These are phyloP conservation scores for Leishmania major DNA, from an alignment of 208 protist species.

Conservation along the genomic window DNA sequence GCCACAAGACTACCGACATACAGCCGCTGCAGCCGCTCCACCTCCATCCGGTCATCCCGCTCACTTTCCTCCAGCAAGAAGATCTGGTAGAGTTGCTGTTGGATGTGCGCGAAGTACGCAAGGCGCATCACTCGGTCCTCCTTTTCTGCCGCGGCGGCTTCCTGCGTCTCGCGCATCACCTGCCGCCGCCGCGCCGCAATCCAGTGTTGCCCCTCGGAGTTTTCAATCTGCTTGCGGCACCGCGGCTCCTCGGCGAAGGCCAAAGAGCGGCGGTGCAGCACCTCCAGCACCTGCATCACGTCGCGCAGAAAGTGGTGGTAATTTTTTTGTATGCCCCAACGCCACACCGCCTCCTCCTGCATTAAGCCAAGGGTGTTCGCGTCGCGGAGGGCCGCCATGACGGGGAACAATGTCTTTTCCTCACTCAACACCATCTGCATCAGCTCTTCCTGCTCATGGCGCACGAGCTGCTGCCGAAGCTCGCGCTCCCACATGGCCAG, in stretches of 20 bases:
- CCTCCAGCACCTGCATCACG: conserved; percentile 21
- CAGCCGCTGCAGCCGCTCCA: conserved; percentile 34
- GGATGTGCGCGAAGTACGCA: conserved; percentile 21
- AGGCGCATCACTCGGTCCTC: conserved; percentile 18
- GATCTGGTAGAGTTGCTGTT: conserved; percentile 32
- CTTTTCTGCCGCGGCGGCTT: conserved; percentile 16
- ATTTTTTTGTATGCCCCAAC: conserved; percentile 15
- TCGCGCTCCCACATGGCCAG: conserved; percentile 15
- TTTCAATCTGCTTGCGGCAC: conserved; percentile 11
- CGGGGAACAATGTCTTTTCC: conserved; percentile 10
- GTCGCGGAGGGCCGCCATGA: conserved; percentile 14
- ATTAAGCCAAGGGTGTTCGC: conserved; percentile 7
- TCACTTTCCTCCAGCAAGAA: conserved; percentile 30
- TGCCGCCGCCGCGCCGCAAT: conserved; percentile 30
- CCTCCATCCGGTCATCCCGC: conserved; percentile 21
- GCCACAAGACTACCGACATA: conserved; percentile 20
- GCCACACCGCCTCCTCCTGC: conserved; percentile 12
- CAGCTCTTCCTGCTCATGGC: conserved; percentile 26
- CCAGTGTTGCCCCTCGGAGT: conserved; percentile 25
- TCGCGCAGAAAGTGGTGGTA: conserved; percentile 19
- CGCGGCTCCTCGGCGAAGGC: conserved; percentile 17
- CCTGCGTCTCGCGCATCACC: conserved; percentile 25
- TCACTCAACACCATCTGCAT: conserved; percentile 14
- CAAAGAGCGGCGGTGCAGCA: conserved; percentile 25
- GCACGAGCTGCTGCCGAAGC: conserved; percentile 21